phyloP scores from a whole-genome alignment of 2,329 filamentous ascomycete species.

The Phialocephala subalpina region DNA sequence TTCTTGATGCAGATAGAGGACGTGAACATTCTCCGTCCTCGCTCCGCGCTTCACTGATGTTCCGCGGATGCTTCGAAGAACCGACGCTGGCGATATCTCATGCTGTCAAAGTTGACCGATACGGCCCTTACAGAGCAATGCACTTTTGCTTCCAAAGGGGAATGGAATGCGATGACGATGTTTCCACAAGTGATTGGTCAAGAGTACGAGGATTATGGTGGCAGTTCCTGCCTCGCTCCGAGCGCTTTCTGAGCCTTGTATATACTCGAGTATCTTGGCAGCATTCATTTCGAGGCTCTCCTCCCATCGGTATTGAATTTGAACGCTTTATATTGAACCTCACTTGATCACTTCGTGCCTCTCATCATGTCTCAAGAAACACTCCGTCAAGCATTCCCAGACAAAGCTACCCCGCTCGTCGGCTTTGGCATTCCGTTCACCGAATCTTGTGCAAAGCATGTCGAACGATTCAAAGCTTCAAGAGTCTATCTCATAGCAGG shows the following conservation, averaged over 20 bases:
- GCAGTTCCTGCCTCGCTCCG: not conserved
- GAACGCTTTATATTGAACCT: too few species aligned
- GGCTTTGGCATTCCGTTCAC: conserved; percentile 38
- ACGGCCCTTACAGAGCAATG: too few species aligned
- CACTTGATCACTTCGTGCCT: not conserved
- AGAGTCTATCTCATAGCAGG: conserved; percentile 36
- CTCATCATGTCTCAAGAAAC: conserved; percentile 51
- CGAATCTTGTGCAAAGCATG: conserved; percentile 40
- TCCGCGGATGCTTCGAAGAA: too few species aligned
- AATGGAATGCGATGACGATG: too few species aligned
- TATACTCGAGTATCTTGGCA: too few species aligned
- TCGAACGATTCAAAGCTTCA: conserved; percentile 36
- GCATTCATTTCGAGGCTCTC: too few species aligned
- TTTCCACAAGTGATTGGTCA: not conserved
- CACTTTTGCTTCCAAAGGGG: too few species aligned
- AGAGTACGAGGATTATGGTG: not conserved
- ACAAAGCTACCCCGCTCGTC: conserved; percentile 32
- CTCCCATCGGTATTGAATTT: too few species aligned
- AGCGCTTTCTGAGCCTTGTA: not conserved
- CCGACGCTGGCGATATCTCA: too few species aligned
- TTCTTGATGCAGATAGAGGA: too few species aligned
- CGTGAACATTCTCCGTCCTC: too few species aligned
- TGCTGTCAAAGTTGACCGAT: not conserved
- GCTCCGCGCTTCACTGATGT: too few species aligned
- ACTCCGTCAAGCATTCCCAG: conserved; percentile 17